Conservation (phyloP, 2,329 filamentous ascomycete genomes). For the Cordyceps pruinosa region DNA sequence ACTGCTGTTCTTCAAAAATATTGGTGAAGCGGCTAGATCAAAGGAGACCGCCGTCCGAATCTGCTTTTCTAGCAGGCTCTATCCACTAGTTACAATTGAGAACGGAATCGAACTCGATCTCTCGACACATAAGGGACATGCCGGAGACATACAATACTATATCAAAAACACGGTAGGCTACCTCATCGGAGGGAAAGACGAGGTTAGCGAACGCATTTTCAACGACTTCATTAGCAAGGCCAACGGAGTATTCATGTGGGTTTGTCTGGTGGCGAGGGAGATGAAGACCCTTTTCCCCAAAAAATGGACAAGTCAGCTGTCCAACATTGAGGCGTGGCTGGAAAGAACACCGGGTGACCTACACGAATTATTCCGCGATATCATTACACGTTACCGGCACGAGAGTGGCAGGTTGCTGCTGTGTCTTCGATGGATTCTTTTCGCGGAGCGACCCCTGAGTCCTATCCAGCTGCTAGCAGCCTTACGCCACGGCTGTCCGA, state of each 20-base stretch:
- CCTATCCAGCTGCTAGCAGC: constrained; percentile 37
- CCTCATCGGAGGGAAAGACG: neutral
- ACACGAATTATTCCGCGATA: constrained; percentile 41
- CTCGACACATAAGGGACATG: constrained; percentile 21
- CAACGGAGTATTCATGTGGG: constrained; percentile 39
- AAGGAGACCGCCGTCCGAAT: constrained; percentile 20
- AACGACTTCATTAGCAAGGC: constrained; percentile 30
- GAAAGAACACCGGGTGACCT: constrained; percentile 32
- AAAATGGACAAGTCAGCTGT: no score
- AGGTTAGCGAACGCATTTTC: constrained; percentile 7
- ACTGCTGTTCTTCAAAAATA: constrained; percentile 32
- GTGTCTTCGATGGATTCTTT: constrained; percentile 47
- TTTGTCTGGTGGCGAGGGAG: constrained; percentile 31
- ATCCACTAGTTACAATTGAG: constrained; percentile 33
- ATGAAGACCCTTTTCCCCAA: no score
- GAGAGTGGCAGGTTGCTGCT: constrained; percentile 36
- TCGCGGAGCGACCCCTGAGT: constrained; percentile 34
- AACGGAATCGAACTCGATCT: constrained; percentile 22
- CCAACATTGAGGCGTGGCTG: constrained; percentile 18
- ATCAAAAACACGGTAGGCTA: constrained; percentile 2
- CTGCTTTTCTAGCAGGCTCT: constrained; percentile 42
- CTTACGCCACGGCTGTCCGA: neutral
- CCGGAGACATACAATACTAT: constrained; percentile 20
- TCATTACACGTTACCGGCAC: constrained; percentile 36
- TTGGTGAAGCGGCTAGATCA: constrained; percentile 24